Base-by-base conservation (phyloP, 2,329 filamentous ascomycete species). In the Talaromyces sp. region DNA sequence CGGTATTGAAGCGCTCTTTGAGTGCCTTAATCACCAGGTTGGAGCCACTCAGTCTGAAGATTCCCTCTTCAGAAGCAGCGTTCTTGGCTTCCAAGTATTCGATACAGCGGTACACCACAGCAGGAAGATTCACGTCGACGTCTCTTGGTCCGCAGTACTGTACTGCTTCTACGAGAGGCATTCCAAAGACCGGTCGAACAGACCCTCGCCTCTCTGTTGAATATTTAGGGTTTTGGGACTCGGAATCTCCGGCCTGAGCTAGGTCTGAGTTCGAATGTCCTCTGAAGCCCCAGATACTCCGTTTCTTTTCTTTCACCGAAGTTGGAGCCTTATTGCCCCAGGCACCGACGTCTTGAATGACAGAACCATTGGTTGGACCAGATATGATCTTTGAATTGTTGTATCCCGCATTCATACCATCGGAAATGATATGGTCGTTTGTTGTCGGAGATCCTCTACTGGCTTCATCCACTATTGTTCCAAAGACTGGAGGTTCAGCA, bases 21-120 rank as follows among this genome's bases (percentile, higher is more conserved):
- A 99, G 84, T 65, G 88, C 88, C 77, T 94, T 96, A 79, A 99
- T 96, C 59, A 97, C 89, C 63, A 96, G 86, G 74, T 97, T 98
- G 0, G 94, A 98, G n/a, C 95, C 95, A 76, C 93, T 98, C 48
- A 99, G 83, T 60, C 95, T 88, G 83, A 99, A 99, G 48, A 99
- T 97, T 50, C 95, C 95, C 77, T 99, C 95, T 76, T 99, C 95
- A 6, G 83, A 84, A 57, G 90, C 84, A 11, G 93, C 95, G 67
- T 91, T 87, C 80, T 93, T 93, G 7, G 87, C 85, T 69, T 92
- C 90, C 19, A 99, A 84, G 76, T 97, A 99, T 76, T 98, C 92
- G 67, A 99, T 91, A 74, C 93, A 97, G 65, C 95, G 89, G 79
- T 96, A 99, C 9, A 98, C 92, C 2, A 99, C 95, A 7, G 94